These are phyloP conservation scores for Kitagawia praeruptora DNA, from an alignment of 129 eudicot genomes.

Conservation along the genomic window DNA sequence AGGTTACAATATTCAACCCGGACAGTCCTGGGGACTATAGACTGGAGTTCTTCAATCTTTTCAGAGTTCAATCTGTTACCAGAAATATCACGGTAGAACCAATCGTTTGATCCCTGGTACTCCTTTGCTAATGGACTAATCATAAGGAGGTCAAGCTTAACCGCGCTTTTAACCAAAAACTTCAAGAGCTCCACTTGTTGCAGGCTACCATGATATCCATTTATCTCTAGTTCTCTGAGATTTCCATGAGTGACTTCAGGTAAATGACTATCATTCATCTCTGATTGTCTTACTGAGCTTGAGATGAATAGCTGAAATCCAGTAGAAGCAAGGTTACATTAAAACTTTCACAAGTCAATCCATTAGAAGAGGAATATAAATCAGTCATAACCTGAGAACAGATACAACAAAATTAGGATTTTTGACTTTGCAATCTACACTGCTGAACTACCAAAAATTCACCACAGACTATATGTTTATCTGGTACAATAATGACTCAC, in stretches of 20 bases:
- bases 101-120: slow-evolving; percentile 7
- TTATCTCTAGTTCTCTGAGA: slow-evolving; percentile 12
- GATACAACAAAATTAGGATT: too few relatives aligned
- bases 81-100: background rate
- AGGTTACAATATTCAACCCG: background rate
- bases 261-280: background rate
- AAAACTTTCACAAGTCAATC: background rate
- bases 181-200: slow-evolving; percentile 15
- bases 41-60: background rate
- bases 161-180: slow-evolving; percentile 11
- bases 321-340: background rate
- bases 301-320: slow-evolving; percentile 8
- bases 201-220: slow-evolving; percentile 14
- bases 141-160: slow-evolving; percentile 8
- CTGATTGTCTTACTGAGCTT: background rate
- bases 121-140: slow-evolving; percentile 10
- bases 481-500: too few relatives aligned
- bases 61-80: background rate
- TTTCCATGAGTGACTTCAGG: slow-evolving; percentile 9
- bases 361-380: background rate
- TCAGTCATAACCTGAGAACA: too few relatives aligned
- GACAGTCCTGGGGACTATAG: slow-evolving; percentile 1
- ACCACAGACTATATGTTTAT: too few relatives aligned
- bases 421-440: too few relatives aligned
- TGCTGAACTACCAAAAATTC: too few relatives aligned